Base-by-base conservation (phyloP, 345 rosid species). In the Brassica nigra region DNA sequence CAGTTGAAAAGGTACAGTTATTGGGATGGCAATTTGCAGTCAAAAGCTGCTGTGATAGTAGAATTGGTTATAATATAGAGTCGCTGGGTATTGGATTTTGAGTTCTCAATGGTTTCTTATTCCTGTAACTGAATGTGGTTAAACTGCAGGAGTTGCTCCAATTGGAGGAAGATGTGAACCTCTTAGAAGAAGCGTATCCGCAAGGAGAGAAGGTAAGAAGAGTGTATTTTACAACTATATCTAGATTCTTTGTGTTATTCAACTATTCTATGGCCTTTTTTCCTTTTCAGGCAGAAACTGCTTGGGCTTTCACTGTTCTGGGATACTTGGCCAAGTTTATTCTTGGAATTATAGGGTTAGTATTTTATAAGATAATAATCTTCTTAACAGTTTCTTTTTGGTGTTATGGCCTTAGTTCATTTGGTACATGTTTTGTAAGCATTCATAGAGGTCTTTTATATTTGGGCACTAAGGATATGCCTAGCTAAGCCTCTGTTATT, bases 151-250 rank as follows among this genome's bases (percentile, higher is more conserved):
- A 96, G 75, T 77, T 96, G 86, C 91, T 89, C 77, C 98, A 89
- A 73, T 71, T 93, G 82, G 99, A 96, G 83, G 99, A 96, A 87
- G 99, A 96, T 79, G 98, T 93, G 66, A 93, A 93, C 68, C 92
- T 96, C 83, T 83, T 96, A 69, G 98, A 96, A 84, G 99, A 96
- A 86, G 83, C 91, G 97, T 93, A 93, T 76, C 98, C 99, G 71
- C 99, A 93, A 88, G 99, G 99, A 80, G 99, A 96, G 81, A 86
- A 92, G 92, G 99, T 96, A 80, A 75, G 74, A 78, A 20, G 33
- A 52, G 65, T 44, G 8, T 64, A 65, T 44, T 5, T 42, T 15
- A 54, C 23, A 18, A 29, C 52, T 6, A 74, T 12, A 64, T 67
- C 44, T 27, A n/a, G 16, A 16, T 7, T 61, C 6, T 58, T 74